Conservation (phyloP, 805 yeast species). For the Monosporozyma aquatica region DNA sequence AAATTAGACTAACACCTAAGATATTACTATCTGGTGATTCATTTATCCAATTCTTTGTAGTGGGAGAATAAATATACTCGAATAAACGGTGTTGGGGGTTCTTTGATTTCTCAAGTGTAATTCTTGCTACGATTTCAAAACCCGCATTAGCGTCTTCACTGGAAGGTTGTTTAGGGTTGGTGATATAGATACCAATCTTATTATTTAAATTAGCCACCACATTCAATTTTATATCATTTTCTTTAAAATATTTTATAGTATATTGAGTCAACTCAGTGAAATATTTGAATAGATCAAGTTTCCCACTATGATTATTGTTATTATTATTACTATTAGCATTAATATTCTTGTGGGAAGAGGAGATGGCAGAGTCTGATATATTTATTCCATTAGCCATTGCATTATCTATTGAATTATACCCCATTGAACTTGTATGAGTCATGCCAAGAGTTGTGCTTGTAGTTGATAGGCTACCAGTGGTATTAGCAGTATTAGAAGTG, state of each 20-base stretch:
- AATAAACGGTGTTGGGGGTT: conserved; percentile 20
- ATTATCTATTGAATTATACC: neutral
- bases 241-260: conserved; percentile 1
- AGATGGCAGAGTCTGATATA: no score
- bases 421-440: neutral
- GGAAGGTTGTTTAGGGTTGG: neutral
- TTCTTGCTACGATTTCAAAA: conserved; percentile 14
- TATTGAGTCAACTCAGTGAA: conserved; percentile 13
- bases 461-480: neutral
- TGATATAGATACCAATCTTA: conserved; percentile 25
- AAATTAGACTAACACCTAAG: conserved; percentile 20
- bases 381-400: no score
- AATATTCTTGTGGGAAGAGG: no score
- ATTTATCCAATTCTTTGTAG: conserved; percentile 22
- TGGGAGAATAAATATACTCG: conserved; percentile 21
- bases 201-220: conserved; percentile 22
- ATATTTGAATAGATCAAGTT: conserved; percentile 28
- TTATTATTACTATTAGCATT: no score
- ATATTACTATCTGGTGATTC: conserved; percentile 23
- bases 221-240: conserved; percentile 7
- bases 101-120: conserved; percentile 18
- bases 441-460: neutral
- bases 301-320: no score
- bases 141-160: neutral
- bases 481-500: conserved; percentile 3